Conservation (phyloP, 139 green algal genomes). For the Pedinophyceae sp. region DNA sequence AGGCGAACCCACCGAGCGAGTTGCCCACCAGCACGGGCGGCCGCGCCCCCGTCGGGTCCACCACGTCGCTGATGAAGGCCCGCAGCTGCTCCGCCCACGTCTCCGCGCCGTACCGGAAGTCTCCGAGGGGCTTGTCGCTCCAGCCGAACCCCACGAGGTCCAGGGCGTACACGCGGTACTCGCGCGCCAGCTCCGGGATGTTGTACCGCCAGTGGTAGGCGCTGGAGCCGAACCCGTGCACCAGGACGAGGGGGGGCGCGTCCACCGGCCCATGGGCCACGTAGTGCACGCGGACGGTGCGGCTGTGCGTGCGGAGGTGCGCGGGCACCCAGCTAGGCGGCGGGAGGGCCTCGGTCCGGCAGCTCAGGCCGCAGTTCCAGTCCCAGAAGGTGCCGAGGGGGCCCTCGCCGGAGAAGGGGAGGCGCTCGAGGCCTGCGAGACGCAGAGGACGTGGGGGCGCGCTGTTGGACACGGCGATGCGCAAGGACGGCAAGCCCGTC, state of each 20-base stretch:
- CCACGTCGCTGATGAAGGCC: conserved; percentile 3
- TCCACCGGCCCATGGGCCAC: too few species aligned
- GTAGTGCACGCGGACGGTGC: too few species aligned
- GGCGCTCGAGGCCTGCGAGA: too few species aligned
- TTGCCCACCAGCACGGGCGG: conserved; percentile 6
- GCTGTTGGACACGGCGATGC: too few species aligned
- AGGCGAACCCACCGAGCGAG: conserved; percentile 5
- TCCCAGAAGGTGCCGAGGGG: too few species aligned
- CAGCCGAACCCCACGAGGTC: conserved; percentile 12
- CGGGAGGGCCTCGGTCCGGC: too few species aligned
- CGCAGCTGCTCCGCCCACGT: conserved; percentile 10
- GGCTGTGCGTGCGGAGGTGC: too few species aligned
- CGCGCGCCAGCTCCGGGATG: conserved; percentile 2
- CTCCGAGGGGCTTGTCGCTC: conserved; percentile 5
- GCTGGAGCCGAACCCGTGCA: conserved; percentile 12
- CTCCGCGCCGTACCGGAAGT: conserved; percentile 1
- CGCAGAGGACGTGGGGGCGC: too few species aligned
- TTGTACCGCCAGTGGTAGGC: conserved; percentile 8
- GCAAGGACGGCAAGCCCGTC: too few species aligned
- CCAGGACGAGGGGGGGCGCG: conserved; percentile 7
- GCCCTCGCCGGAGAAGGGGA: too few species aligned
- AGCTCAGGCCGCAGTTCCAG: too few species aligned
- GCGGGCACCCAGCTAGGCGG: too few species aligned
- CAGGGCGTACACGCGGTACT: conserved; percentile 7
- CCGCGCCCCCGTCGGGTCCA: background rate